Evolutionary conservation across 2,329 filamentous ascomycete species (phyloP).

Genomic region (Eutypa lata): DNA sequence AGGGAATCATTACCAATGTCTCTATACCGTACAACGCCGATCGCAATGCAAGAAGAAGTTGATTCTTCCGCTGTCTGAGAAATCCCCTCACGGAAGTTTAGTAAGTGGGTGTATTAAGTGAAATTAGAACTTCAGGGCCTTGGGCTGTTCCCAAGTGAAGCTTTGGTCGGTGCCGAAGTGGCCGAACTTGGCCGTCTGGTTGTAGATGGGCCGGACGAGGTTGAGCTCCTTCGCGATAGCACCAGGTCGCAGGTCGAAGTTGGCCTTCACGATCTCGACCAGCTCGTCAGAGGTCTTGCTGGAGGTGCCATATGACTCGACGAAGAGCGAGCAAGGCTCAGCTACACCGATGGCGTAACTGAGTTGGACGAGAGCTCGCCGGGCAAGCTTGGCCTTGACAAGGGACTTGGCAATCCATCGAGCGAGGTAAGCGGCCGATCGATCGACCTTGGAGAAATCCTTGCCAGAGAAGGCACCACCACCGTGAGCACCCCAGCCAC

Average conservation of each 20-base stretch:
- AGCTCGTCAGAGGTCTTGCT: constrained; percentile 86
- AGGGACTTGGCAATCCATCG: constrained; percentile 99
- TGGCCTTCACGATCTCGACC: constrained; percentile 87
- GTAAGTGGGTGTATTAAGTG: constrained; percentile 13
- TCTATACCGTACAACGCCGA: constrained; percentile 32
- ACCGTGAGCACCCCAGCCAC: constrained; percentile 99
- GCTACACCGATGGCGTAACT: constrained; percentile 99
- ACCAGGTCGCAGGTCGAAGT: constrained; percentile 98
- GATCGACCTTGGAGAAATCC: constrained; percentile 99
- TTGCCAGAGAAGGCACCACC: constrained; percentile 99
- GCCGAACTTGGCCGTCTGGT: constrained; percentile 97
- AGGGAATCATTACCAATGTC: constrained; percentile 31
- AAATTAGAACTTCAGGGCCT: constrained; percentile 84
- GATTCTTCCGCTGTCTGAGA: constrained; percentile 33
- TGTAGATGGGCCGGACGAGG: constrained; percentile 95
- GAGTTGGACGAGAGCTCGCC: constrained; percentile 92
- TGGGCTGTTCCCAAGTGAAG: constrained; percentile 98
- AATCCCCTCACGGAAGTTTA: constrained; percentile 24
- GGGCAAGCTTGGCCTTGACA: constrained; percentile 81
- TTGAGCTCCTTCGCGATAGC: constrained; percentile 98
- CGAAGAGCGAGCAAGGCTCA: constrained; percentile 96
- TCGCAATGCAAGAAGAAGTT: constrained; percentile 38
- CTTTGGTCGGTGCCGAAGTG: constrained; percentile 96
- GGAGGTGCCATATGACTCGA: constrained; percentile 96
- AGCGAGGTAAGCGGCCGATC: constrained; percentile 93